Evolutionary conservation across 2,329 filamentous ascomycete species (phyloP).

Genomic region (Aspergillus sojae): DNA sequence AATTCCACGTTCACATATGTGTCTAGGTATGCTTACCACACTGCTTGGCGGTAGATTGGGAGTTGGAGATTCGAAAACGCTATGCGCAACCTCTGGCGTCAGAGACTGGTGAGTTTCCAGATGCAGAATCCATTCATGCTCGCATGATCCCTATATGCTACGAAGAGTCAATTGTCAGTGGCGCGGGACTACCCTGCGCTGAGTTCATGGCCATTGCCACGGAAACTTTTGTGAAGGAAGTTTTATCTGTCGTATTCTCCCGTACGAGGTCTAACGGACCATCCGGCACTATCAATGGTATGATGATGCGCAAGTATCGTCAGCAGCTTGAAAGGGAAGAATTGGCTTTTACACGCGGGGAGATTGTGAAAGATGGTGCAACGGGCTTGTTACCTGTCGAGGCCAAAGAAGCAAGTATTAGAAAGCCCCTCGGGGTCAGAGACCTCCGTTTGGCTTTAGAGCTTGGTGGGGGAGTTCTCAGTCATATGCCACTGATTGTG

Average conservation of each 20-base stretch:
- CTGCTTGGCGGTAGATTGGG: constrained; percentile 53
- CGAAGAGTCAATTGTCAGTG: constrained; percentile 62
- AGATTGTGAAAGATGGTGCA: constrained; percentile 69
- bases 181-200: constrained; percentile 56
- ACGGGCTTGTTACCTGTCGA: constrained; percentile 80
- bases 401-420: constrained; percentile 71
- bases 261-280: constrained; percentile 60
- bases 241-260: constrained; percentile 57
- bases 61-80: constrained; percentile 66
- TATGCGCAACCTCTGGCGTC: constrained; percentile 63
- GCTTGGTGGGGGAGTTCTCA: constrained; percentile 74
- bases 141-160: constrained; percentile 69
- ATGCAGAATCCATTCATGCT: constrained; percentile 57
- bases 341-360: constrained; percentile 70
- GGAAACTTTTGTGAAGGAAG: constrained; percentile 66
- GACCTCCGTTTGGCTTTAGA: constrained; percentile 77
- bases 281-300: constrained; percentile 67
- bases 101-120: constrained; percentile 66
- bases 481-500: constrained; percentile 74
- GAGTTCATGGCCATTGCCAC: constrained; percentile 64
- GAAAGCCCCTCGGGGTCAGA: constrained; percentile 72
- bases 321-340: constrained; percentile 77
- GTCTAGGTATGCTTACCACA: constrained; percentile 18
- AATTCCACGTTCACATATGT: constrained; percentile 12
- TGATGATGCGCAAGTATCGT: constrained; percentile 79